A percentile compares a stretch with the other conserved stretches of the same genome.
Evolutionary conservation across 257 asterid species (phyloP).

Genomic region (Plantago ovata): DNA sequence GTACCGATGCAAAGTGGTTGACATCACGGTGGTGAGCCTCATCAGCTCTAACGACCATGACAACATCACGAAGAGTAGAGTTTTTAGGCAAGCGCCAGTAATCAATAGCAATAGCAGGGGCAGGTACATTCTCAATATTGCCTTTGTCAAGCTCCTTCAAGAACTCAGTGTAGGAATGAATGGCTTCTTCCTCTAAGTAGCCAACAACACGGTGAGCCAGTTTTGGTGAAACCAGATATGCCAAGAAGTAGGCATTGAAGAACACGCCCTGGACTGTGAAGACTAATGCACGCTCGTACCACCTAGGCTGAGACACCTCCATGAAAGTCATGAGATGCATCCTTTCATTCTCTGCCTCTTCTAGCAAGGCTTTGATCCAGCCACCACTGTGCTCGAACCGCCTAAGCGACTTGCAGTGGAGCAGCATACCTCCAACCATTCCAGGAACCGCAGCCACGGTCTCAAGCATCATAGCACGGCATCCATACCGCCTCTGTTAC

Average conservation of each 20-base stretch:
- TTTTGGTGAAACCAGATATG: conserved; percentile 57
- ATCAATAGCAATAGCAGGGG: conserved; percentile 89
- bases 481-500: conserved; percentile 56
- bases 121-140: conserved; percentile 66
- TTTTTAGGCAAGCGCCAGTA: conserved; percentile 67
- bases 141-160: conserved; percentile 58
- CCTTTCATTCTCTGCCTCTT: conserved; percentile 72
- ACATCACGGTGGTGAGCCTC: conserved; percentile 98
- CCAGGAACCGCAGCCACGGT: conserved; percentile 80
- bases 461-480: conserved; percentile 74
- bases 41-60: conserved; percentile 69
- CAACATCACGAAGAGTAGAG: conserved; percentile 78
- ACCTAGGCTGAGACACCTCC: conserved; percentile 60
- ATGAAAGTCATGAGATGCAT: conserved; percentile 83
- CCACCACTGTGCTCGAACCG: conserved; percentile 70
- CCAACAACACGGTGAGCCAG: conserved; percentile 70
- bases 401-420: conserved; percentile 56
- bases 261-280: conserved; percentile 68
- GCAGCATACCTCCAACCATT: conserved; percentile 70
- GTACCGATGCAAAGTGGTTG: conserved; percentile 86
- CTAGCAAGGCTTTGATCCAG: conserved; percentile 59
- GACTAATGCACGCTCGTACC: conserved; percentile 69
- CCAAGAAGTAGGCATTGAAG: conserved; percentile 68
- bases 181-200: conserved; percentile 67
- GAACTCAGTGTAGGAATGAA: conserved; percentile 64